These are phyloP conservation scores for Nidula niveotomentosa DNA, from an alignment of 1,284 basidiomycete genomes.

Conservation along the genomic window DNA sequence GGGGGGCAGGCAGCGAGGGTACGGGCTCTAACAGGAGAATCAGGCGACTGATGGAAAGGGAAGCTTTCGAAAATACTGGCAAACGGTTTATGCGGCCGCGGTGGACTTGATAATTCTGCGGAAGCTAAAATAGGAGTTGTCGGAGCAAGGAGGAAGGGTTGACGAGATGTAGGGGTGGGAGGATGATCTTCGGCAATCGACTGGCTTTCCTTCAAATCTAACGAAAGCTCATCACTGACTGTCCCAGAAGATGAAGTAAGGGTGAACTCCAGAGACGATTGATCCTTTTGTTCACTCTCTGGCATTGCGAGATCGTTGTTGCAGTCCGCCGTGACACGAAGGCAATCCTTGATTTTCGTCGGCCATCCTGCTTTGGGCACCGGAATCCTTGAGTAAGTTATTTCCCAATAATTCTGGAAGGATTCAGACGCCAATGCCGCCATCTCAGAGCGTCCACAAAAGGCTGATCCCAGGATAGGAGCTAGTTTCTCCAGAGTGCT, in stretches of 20 bases:
- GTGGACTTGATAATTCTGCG: conserved; percentile 25
- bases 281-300: too few species aligned
- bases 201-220: neutral
- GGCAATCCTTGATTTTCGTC: conserved; percentile 37
- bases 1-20: neutral
- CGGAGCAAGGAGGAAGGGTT: conserved; percentile 7
- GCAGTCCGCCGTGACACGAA: conserved; percentile 13
- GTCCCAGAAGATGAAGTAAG: conserved; percentile 7
- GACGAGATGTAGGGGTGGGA: conserved; percentile 9
- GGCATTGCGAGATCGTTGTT: too few species aligned
- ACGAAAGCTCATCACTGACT: conserved; percentile 3
- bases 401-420: conserved; percentile 60
- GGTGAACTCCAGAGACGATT: too few species aligned
- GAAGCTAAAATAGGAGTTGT: conserved; percentile 16
- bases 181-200: neutral
- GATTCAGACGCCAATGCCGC: conserved; percentile 33
- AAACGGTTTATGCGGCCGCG: conserved; percentile 29
- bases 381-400: conserved; percentile 35
- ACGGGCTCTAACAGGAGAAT: conserved; percentile 13
- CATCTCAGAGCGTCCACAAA: conserved; percentile 43
- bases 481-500: conserved; percentile 42
- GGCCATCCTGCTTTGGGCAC: conserved; percentile 53
- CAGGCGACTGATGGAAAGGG: conserved; percentile 17
- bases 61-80: conserved; percentile 11
- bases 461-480: conserved; percentile 51